These are phyloP conservation scores for Volutella citrinella DNA, from an alignment of 2,329 filamentous ascomycete species.

Conservation along the genomic window DNA sequence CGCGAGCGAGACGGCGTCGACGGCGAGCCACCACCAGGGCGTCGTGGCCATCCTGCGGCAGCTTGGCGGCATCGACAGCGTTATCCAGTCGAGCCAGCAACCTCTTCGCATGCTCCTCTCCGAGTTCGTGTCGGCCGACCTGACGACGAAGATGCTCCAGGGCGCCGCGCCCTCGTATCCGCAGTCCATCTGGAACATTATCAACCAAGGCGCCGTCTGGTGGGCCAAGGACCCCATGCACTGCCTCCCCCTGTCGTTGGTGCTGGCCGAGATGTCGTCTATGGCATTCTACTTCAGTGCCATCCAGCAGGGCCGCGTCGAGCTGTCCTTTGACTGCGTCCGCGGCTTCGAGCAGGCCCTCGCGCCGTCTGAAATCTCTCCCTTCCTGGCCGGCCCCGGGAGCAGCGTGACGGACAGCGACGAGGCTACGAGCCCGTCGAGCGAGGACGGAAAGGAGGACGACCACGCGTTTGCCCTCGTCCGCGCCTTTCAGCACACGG, in stretches of 20 bases:
- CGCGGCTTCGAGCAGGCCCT: constrained; percentile 26
- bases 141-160: constrained; percentile 39
- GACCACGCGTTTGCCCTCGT: constrained; percentile 35
- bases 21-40: constrained; percentile 33
- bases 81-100: constrained; percentile 23
- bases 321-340: constrained; percentile 28
- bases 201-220: constrained; percentile 39
- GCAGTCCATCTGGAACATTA: constrained; percentile 34
- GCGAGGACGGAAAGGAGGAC: constrained; percentile 26
- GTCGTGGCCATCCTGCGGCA: constrained; percentile 34
- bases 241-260: constrained; percentile 31
- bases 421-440: constrained; percentile 4
- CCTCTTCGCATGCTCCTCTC: constrained; percentile 38
- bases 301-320: constrained; percentile 9
- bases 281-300: constrained; percentile 29
- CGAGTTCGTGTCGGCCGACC: constrained; percentile 41
- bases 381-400: too few relatives aligned
- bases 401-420: too few relatives aligned
- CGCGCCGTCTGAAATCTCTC: constrained; percentile 24
- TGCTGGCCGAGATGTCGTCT: constrained; percentile 30
- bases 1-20: constrained; percentile 28
- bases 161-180: constrained; percentile 36
- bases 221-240: constrained; percentile 37
- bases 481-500: constrained; percentile 38
- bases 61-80: constrained; percentile 25